These are phyloP conservation scores for Aspergillus puulaauensis DNA, from an alignment of 2,329 filamentous ascomycete genomes.

Conservation along the genomic window DNA sequence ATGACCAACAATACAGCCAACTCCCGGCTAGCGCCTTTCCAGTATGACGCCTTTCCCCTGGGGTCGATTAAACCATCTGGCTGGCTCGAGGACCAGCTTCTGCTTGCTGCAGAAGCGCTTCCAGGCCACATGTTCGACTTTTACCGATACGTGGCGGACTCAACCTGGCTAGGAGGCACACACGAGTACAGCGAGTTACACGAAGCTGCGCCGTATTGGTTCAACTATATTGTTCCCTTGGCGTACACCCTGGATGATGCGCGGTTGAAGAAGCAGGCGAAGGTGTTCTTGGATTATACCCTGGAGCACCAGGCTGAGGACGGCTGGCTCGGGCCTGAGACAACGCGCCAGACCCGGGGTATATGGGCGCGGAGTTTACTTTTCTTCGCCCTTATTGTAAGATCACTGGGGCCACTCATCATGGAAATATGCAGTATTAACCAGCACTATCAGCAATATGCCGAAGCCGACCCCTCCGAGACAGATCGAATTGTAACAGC, in stretches of 20 bases:
- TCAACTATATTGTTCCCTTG: conserved; percentile 58
- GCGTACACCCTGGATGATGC: conserved; percentile 52
- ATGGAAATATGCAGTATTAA: too few species aligned
- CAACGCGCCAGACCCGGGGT: conserved; percentile 41
- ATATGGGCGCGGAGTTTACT: conserved; percentile 57
- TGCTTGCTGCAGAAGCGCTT: conserved; percentile 51
- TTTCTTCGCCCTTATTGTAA: conserved; percentile 45
- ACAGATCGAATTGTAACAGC: conserved; percentile 48
- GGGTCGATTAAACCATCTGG: conserved; percentile 53
- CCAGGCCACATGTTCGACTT: conserved; percentile 57
- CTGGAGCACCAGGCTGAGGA: conserved; percentile 52
- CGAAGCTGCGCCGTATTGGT: conserved; percentile 60
- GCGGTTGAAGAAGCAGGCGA: conserved; percentile 52
- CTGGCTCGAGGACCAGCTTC: conserved; percentile 54
- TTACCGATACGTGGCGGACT: conserved; percentile 55
- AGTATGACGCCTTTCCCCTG: conserved; percentile 37
- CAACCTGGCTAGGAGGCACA: conserved; percentile 53
- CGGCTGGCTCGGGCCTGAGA: conserved; percentile 60
- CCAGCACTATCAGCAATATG: conserved; percentile 22
- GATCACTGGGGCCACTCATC: conserved; percentile 23
- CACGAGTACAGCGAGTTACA: conserved; percentile 55
- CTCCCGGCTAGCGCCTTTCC: background rate
- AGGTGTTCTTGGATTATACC: conserved; percentile 47
- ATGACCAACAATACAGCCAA: too few species aligned
- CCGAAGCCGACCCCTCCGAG: conserved; percentile 47